Evolutionary conservation across 441 rosid species (phyloP).

Genomic region (Populus hybrid): DNA sequence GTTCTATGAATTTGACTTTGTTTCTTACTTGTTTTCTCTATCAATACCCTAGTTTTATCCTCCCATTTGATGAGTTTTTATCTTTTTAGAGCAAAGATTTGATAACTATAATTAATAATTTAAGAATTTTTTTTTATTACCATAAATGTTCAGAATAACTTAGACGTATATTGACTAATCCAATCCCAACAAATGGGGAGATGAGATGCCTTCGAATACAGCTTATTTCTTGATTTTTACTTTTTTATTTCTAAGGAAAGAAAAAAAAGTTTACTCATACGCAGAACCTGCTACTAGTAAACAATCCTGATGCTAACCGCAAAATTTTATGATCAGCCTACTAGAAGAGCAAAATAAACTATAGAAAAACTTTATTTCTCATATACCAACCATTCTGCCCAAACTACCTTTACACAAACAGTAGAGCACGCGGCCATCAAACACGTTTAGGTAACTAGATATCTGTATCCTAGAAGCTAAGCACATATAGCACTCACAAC

Average conservation of each 20-base stretch:
- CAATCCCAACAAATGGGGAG: too few relatives aligned
- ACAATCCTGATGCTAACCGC: neutral
- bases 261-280: neutral
- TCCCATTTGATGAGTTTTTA: too few relatives aligned
- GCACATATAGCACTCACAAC: neutral
- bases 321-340: neutral
- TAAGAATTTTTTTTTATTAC: too few relatives aligned
- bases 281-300: neutral
- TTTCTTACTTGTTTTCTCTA: too few relatives aligned
- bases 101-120: too few relatives aligned
- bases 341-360: neutral
- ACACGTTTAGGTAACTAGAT: neutral
- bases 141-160: too few relatives aligned
- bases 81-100: too few relatives aligned
- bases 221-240: too few relatives aligned
- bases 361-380: neutral
- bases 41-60: too few relatives aligned
- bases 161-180: too few relatives aligned
- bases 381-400: conserved; percentile 1
- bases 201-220: too few relatives aligned
- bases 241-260: neutral
- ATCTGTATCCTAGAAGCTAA: conserved; percentile 4
- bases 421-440: neutral
- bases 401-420: conserved; percentile 1
- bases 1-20: too few relatives aligned